Evolutionary conservation across 768 basidiomycete genomes (phyloP), one percentile per base, ranked within the genome.

Genomic region (Phaeolepiota aurea): DNA sequence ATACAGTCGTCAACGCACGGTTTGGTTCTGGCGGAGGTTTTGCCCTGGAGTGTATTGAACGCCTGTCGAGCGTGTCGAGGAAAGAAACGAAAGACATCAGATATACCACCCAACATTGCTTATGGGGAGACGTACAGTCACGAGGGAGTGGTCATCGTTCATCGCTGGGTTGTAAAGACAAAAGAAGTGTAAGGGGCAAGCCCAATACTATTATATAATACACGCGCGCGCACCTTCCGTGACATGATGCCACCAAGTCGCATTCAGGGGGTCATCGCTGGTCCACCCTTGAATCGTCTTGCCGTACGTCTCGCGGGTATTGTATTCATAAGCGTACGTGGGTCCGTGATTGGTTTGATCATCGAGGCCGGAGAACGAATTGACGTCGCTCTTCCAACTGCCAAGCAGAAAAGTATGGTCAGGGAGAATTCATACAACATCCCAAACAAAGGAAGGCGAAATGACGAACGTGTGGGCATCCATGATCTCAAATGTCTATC

Each of bases 191-290:
- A 9, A n/a, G n/a, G 40, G 12, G 15, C 25, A 28, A 16, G 15
- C n/a, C 25, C n/a, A n/a, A n/a, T n/a, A n/a, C n/a, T n/a, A n/a
- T n/a, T n/a, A n/a, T n/a, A n/a, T n/a, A n/a, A n/a, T n/a, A n/a
- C n/a, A n/a, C n/a, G n/a, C n/a, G n/a, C n/a, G n/a, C n/a, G n/a
- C n/a, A 79, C 82, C 71, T 60, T 86, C 82, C 7, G 85, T 87
- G 31, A 87, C 81, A 34, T 58, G 72, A 49, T 87, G 85, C 85
- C 85, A 87, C 79, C 81, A 87, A 7, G 86, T 87, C 4, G 82
- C 82, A 45, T 87, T 87, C 46, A 88, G 58, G 0, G 85, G 85
- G 52, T 83, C 83, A 40, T 68, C 64, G 2, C 61, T 54, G 19
- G 67, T 63, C 85, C 85, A 87, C 22, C 71, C 64, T 1, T 67